Conservation (phyloP, 139 green algal genomes). For the Yamagishiella unicocca region DNA sequence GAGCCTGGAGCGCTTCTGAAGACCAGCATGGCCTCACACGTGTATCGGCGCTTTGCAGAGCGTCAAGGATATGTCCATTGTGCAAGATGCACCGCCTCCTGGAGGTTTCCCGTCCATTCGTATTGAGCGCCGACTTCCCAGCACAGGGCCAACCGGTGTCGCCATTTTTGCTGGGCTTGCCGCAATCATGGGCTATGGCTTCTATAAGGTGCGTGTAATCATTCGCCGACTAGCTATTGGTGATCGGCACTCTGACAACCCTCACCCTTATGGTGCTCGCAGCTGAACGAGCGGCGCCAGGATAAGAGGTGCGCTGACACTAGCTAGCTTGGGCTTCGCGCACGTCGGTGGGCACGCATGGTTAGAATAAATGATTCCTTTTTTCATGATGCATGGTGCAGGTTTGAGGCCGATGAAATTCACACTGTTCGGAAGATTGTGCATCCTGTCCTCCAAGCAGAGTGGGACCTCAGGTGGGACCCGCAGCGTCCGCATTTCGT, state of each 20-base stretch:
- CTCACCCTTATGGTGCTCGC: neutral
- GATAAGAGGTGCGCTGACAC: conserved; percentile 47
- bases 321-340: neutral
- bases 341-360: too few relatives aligned
- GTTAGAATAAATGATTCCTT: too few relatives aligned
- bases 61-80: conserved; percentile 91
- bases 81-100: conserved; percentile 91
- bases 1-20: neutral
- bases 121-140: conserved; percentile 88
- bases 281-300: conserved; percentile 24
- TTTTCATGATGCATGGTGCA: neutral
- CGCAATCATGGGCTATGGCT: conserved; percentile 90
- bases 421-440: conserved; percentile 57
- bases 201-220: conserved; percentile 71
- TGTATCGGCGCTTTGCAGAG: conserved; percentile 67
- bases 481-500: neutral
- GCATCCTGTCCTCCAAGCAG: conserved; percentile 66
- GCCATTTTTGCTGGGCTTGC: conserved; percentile 87
- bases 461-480: conserved; percentile 68
- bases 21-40: neutral
- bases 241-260: too few relatives aligned
- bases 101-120: conserved; percentile 93
- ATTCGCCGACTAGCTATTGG: neutral
- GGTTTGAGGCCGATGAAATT: conserved; percentile 60
- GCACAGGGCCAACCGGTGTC: conserved; percentile 87